These are phyloP conservation scores for Aspergillus baeticus DNA, from an alignment of 495 filamentous ascomycete genomes.

Conservation along the genomic window DNA sequence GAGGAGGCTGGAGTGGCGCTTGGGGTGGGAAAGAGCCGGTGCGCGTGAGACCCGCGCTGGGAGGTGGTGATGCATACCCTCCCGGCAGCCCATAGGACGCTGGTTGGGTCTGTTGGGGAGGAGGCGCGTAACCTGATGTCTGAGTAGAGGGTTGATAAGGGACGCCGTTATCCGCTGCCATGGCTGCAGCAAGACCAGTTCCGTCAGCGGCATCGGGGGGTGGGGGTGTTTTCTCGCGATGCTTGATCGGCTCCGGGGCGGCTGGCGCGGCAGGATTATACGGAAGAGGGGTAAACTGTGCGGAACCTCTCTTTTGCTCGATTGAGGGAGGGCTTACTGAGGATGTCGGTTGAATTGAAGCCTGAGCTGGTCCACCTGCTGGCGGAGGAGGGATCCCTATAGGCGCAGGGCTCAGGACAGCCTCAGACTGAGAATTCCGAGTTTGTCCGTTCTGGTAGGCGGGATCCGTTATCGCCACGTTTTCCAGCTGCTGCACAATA, in stretches of 20 bases:
- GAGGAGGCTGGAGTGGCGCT: constrained; percentile 24
- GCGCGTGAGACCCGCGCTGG: constrained; percentile 32
- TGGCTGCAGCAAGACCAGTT: constrained; percentile 69
- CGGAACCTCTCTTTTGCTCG: constrained; percentile 40
- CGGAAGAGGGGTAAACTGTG: constrained; percentile 66
- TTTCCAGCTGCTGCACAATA: constrained; percentile 82
- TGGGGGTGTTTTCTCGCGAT: constrained; percentile 89
- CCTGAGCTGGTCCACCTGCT: constrained; percentile 28
- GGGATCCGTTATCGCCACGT: constrained; percentile 68
- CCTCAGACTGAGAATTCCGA: constrained; percentile 42
- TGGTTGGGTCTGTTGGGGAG: constrained; percentile 24
- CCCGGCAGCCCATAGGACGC: constrained; percentile 31
- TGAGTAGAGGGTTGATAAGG: constrained; percentile 37
- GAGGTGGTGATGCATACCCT: constrained; percentile 37
- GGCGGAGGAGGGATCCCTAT: constrained; percentile 45
- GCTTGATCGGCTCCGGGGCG: constrained; percentile 76
- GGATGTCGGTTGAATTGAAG: constrained; percentile 24
- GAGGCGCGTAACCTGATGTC: constrained; percentile 25
- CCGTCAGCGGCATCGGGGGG: constrained; percentile 67
- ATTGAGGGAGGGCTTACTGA: constrained; percentile 29
- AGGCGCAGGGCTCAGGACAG: constrained; percentile 31
- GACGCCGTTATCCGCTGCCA: constrained; percentile 59
- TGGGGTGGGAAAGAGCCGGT: constrained; percentile 27
- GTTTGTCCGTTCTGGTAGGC: constrained; percentile 57
- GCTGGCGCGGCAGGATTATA: constrained; percentile 91